Base-by-base conservation (phyloP, 2,329 filamentous ascomycete species). In the Esteya vermicola region DNA sequence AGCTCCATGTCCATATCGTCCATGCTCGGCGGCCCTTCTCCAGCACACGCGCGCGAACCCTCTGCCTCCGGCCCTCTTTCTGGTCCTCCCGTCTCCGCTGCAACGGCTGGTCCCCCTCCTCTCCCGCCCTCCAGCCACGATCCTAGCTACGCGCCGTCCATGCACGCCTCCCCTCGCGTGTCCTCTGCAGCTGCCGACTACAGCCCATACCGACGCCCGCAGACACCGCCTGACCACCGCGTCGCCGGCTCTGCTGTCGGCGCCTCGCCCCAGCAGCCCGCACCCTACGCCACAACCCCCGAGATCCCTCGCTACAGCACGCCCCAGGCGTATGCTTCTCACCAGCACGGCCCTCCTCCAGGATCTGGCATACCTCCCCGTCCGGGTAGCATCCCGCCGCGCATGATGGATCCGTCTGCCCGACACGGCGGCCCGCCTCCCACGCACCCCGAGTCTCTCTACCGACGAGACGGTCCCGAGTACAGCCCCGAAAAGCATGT, bases 201-300 rank as follows among this genome's bases (percentile, higher is more conserved):
- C 45, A 63, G 61, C 38, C 66, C 70, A 6, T 80, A 72, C 54
- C 68, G 78, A 45, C 68, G 80, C 44, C 81, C 81, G 3, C 76
- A 82, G 43, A 85, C 81, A 0, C 81, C 47, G 6, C 41, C 81
- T n/a, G 81, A 85, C 33, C 75, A 78, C 45, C 64, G 69, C 50
- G 61, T 60, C 4, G 63, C 62, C 14, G 63, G 61, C 5, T 72
- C 71, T 13, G 68, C 69, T 4, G 33, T 48, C 7, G 35, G 25
- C 21, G 44, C 44, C 2, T 48, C 46, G 18, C 46, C 46, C 1
- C 44, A 48, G 6, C 60, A 68, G 48, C 61, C 59, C 40, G n/a
- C n/a, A n/a, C 55, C 63, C 30, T 72, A 71, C 46, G 62, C 61
- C 3, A 76, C 45, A 9, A 45, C 73, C 0, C 74, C 72, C 21